Evolutionary conservation across 371 early-diverging fungal genomes (phyloP).

Genomic region (Haplosporangium sp.): DNA sequence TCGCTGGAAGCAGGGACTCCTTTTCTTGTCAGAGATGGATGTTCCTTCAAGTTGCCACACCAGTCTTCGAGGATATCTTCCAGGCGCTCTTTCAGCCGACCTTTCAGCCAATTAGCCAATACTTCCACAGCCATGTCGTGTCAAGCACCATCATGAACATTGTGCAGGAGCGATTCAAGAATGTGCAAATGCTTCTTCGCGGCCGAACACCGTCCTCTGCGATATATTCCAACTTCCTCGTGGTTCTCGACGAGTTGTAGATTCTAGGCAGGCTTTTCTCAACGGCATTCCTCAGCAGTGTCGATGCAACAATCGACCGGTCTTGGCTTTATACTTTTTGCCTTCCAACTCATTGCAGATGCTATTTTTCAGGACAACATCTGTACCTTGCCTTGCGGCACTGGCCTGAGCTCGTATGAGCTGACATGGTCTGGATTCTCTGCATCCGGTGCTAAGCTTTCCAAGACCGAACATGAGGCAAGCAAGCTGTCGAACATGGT

Average conservation of each 20-base stretch:
- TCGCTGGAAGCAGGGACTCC: neutral
- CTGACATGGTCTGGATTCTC: slow-evolving; percentile 10
- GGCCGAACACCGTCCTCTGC: slow-evolving; percentile 7
- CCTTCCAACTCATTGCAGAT: slow-evolving; percentile 6
- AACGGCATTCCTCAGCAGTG: neutral
- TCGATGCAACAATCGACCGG: slow-evolving; percentile 2
- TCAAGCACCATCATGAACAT: neutral
- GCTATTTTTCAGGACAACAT: neutral
- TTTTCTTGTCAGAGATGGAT: slow-evolving; percentile 30
- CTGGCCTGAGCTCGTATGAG: slow-evolving; percentile 16
- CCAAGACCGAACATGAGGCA: neutral
- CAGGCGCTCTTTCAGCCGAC: slow-evolving; percentile 7
- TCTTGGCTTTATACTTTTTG: slow-evolving; percentile 17
- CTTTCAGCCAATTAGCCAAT: slow-evolving; percentile 1
- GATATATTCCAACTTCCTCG: slow-evolving; percentile 16
- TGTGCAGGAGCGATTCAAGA: slow-evolving; percentile 8
- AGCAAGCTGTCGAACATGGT: neutral
- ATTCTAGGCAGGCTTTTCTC: neutral
- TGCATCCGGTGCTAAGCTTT: slow-evolving; percentile 9
- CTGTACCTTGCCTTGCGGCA: slow-evolving; percentile 27
- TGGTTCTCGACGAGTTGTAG: slow-evolving; percentile 32
- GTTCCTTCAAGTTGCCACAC: slow-evolving; percentile 15
- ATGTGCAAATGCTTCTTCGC: neutral
- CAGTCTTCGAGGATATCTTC: slow-evolving; percentile 21
- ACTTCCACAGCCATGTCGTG: neutral